Evolutionary conservation across 768 basidiomycete genomes (phyloP).

Genomic region (Coprinellus micaceus): DNA sequence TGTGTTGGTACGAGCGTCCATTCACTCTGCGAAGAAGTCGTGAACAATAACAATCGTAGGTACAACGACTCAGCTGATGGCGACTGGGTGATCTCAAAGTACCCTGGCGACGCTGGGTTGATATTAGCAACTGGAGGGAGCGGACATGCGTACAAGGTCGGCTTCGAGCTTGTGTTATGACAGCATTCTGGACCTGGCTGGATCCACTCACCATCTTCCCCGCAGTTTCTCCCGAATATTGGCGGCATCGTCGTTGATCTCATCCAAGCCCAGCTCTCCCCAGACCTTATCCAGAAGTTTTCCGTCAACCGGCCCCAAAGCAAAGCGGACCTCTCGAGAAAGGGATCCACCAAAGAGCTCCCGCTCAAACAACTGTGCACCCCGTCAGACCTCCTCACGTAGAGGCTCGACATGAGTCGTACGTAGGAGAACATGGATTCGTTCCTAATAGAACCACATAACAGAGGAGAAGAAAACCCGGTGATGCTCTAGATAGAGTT

Average conservation of each 20-base stretch:
- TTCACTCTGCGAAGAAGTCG: not conserved
- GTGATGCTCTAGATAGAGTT: too few species aligned
- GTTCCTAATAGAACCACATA: too few species aligned
- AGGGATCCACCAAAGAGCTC: conserved; percentile 34
- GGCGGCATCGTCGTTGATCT: conserved; percentile 73
- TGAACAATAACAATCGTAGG: conserved; percentile 38
- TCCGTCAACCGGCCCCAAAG: conserved; percentile 47
- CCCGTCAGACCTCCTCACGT: conserved; percentile 36
- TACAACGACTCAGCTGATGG: conserved; percentile 86
- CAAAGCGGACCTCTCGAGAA: conserved; percentile 31
- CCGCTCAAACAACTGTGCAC: conserved; percentile 48
- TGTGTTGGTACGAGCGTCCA: conserved; percentile 73
- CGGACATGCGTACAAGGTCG: conserved; percentile 85
- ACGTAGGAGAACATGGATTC: too few species aligned
- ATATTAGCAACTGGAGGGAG: conserved; percentile 85
- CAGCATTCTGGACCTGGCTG: too few species aligned
- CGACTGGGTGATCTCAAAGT: conserved; percentile 84
- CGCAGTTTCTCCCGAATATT: conserved; percentile 82
- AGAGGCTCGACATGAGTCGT: too few species aligned
- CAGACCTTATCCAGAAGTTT: conserved; percentile 55
- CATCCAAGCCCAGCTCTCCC: conserved; percentile 59
- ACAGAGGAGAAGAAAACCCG: too few species aligned
- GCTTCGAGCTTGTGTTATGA: too few species aligned
- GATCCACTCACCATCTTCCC: not conserved
- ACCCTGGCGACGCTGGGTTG: conserved; percentile 53